These are phyloP conservation scores for Knufia fluminis DNA, from an alignment of 2,329 filamentous ascomycete genomes.

Conservation along the genomic window DNA sequence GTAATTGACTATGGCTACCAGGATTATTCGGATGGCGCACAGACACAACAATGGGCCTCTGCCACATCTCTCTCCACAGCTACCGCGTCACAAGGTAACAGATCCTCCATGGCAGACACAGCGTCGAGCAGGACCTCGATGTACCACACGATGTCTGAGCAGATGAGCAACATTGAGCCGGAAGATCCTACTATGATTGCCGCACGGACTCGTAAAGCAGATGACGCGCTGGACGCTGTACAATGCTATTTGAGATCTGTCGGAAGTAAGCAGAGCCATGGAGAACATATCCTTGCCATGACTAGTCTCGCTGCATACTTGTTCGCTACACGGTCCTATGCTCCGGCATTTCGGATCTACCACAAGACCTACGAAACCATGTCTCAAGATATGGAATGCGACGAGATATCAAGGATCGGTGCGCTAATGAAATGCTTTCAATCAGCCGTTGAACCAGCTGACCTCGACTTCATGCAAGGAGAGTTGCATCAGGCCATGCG, in stretches of 20 bases:
- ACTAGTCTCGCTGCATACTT: constrained; percentile 7
- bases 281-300: constrained; percentile 3
- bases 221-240: constrained; percentile 8
- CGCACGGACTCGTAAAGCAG: constrained; percentile 7
- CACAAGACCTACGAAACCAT: constrained; percentile 8
- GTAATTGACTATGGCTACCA: not conserved
- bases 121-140: constrained; percentile 6
- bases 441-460: constrained; percentile 3
- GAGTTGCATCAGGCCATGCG: constrained; percentile 5
- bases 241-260: constrained; percentile 4
- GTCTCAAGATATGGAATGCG: constrained; percentile 6
- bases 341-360: constrained; percentile 3
- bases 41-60: not conserved
- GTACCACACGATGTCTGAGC: constrained; percentile 2
- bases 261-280: not conserved
- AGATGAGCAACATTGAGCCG: constrained; percentile 5
- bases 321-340: constrained; percentile 5
- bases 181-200: constrained; percentile 7
- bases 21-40: not conserved
- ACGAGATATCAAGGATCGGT: constrained; percentile 5
- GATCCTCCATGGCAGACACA: constrained; percentile 6
- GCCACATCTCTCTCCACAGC: not conserved
- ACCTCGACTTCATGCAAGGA: constrained; percentile 9
- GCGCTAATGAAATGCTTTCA: constrained; percentile 8
- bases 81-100: constrained; percentile 1